Percentiles rank a stretch among this genome's conserved stretches.
Evolutionary conservation across 116 monocot genomes (phyloP).

Genomic region (Zostera marina): DNA sequence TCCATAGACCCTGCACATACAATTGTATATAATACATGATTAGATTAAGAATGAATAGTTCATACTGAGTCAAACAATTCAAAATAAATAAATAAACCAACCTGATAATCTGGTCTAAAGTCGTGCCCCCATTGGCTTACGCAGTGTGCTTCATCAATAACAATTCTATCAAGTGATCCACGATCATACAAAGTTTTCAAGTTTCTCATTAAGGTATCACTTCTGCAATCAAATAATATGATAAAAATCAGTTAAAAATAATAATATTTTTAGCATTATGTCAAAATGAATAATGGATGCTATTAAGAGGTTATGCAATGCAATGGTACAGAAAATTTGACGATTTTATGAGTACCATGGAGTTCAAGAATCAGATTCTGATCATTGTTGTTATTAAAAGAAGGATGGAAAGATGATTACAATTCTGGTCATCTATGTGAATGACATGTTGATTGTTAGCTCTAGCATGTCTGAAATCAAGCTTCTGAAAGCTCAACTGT

Average conservation of each 20-base stretch:
- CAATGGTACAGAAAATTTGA: no score
- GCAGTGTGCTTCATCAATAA: conserved; percentile 99
- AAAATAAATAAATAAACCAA: conserved; percentile 7
- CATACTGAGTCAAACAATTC: neutral
- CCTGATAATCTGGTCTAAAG: conserved; percentile 99
- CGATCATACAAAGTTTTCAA: conserved; percentile 58
- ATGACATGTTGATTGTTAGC: no score
- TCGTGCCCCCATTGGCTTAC: conserved; percentile 99
- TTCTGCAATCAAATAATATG: conserved; percentile 27
- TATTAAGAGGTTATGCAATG: no score
- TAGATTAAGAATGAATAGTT: neutral
- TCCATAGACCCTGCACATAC: conserved; percentile 56
- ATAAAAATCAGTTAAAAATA: neutral
- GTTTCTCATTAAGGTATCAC: conserved; percentile 71
- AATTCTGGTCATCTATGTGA: no score
- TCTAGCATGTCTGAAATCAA: no score
- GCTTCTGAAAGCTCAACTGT: no score
- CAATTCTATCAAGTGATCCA: conserved; percentile 77
- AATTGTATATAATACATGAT: neutral
- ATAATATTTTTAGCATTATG: no score
- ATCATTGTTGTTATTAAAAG: no score
- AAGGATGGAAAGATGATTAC: no score
- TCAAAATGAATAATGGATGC: no score
- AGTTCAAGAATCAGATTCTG: no score
- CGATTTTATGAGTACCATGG: no score